phyloP scores from a whole-genome alignment of 139 green algal species.

The Chlamydomonas eustigma region DNA sequence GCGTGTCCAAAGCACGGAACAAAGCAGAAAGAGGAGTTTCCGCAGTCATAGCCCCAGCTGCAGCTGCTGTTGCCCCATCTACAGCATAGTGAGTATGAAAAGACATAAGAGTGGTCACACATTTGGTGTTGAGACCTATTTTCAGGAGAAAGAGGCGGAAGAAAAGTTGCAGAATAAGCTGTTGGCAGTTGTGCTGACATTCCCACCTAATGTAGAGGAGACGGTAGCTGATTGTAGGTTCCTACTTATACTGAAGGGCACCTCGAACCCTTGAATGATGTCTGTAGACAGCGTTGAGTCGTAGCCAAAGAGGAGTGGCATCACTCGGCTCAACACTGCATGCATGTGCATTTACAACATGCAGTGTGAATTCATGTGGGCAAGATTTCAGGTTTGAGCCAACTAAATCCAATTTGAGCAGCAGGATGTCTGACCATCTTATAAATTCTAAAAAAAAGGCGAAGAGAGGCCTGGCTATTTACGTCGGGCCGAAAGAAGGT shows the following conservation, averaged over 20 bases:
- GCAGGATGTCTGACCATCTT: too few species aligned
- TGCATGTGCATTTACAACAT: too few species aligned
- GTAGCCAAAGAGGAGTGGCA: conserved; percentile 77
- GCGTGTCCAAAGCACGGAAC: conserved; percentile 15
- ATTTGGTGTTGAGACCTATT: not conserved
- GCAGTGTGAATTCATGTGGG: too few species aligned
- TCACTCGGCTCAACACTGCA: not conserved
- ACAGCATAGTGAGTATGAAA: not conserved
- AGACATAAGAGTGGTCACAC: too few species aligned
- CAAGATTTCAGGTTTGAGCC: too few species aligned
- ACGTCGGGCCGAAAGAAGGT: too few species aligned
- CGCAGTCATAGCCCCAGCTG: not conserved
- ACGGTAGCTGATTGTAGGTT: too few species aligned
- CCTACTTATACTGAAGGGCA: conserved; percentile 22
- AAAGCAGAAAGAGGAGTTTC: not conserved
- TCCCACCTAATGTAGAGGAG: too few species aligned
- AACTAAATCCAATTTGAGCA: too few species aligned
- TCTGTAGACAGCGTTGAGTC: conserved; percentile 61
- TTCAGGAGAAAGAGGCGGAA: not conserved
- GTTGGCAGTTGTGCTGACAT: not conserved
- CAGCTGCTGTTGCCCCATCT: not conserved
- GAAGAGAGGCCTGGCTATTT: too few species aligned
- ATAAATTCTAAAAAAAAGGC: too few species aligned
- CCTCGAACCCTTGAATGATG: conserved; percentile 15
- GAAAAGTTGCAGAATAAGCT: not conserved